Evolutionary conservation across 176 grass and related monocot species (phyloP).

Genomic region (Avena sativa): DNA sequence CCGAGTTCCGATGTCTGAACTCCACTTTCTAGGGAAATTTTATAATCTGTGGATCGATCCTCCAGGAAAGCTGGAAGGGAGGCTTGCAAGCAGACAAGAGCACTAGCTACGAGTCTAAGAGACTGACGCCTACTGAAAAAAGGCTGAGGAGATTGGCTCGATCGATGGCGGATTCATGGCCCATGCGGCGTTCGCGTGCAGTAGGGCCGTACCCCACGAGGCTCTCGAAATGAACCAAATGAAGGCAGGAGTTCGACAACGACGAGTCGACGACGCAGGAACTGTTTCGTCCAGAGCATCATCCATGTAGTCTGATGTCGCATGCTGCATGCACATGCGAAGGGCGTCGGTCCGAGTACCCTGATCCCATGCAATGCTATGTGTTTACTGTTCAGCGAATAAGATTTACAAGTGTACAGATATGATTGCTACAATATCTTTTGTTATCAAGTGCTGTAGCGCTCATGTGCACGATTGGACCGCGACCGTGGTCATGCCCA

Average conservation of each 20-base stretch:
- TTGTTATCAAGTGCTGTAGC: background rate
- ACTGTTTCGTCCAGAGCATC: background rate
- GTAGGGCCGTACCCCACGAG: conserved; percentile 18
- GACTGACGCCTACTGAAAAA: background rate
- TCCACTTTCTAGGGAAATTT: background rate
- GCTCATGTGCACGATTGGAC: background rate
- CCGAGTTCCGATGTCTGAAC: no score
- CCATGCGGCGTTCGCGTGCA: conserved; percentile 21
- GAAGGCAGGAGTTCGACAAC: no score
- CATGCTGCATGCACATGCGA: background rate
- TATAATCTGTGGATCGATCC: background rate
- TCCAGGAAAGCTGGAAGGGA: conserved; percentile 40
- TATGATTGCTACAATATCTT: background rate
- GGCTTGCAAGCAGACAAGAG: no score
- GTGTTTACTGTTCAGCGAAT: background rate
- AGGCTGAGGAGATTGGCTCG: background rate
- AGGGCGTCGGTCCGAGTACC: background rate
- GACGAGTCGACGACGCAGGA: no score
- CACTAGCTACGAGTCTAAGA: no score
- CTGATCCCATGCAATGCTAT: background rate
- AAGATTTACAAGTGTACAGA: background rate
- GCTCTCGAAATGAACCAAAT: background rate
- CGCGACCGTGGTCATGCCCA: background rate
- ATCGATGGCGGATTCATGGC: background rate
- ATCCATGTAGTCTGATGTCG: background rate